These are phyloP conservation scores for Termitomyces sp. DNA, from an alignment of 768 basidiomycete genomes.

Conservation along the genomic window DNA sequence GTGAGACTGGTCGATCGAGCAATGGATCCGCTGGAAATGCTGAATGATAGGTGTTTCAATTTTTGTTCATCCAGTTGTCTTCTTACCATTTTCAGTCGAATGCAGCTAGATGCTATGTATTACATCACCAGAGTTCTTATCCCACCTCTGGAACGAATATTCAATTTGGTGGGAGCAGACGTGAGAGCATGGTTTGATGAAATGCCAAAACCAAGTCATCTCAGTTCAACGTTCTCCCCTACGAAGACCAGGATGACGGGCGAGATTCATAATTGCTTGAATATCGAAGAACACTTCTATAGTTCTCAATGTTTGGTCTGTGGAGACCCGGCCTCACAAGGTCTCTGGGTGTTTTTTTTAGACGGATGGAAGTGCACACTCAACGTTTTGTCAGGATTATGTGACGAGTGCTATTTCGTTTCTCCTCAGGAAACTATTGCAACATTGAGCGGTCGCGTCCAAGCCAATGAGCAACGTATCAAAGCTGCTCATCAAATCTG, in stretches of 20 bases:
- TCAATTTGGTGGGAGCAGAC: slow-evolving; percentile 88
- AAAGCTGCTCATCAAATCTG: slow-evolving; percentile 66
- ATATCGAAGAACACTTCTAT: slow-evolving; percentile 75
- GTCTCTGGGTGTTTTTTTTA: slow-evolving; percentile 26
- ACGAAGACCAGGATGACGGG: slow-evolving; percentile 17
- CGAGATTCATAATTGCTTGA: slow-evolving; percentile 33
- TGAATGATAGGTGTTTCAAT: slow-evolving; percentile 53
- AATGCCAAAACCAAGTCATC: slow-evolving; percentile 59
- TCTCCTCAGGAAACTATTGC: slow-evolving; percentile 53
- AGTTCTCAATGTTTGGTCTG: slow-evolving; percentile 72
- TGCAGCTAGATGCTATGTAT: slow-evolving; percentile 80
- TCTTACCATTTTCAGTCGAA: slow-evolving; percentile 37
- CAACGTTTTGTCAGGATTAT: slow-evolving; percentile 45
- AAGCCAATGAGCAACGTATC: slow-evolving; percentile 51
- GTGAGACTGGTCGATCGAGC: slow-evolving; percentile 72
- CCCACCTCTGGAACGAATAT: slow-evolving; percentile 85
- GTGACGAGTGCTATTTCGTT: slow-evolving; percentile 47
- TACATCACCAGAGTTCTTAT: slow-evolving; percentile 88
- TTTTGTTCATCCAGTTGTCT: neutral
- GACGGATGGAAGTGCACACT: neutral
- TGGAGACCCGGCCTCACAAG: slow-evolving; percentile 47
- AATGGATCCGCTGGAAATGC: slow-evolving; percentile 65
- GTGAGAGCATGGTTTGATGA: slow-evolving; percentile 83
- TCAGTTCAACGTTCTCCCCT: slow-evolving; percentile 31
- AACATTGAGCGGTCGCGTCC: slow-evolving; percentile 50